Evolutionary conservation across 73 alveolate genomes (phyloP).

Genomic region (Paramecium caudatum): DNA sequence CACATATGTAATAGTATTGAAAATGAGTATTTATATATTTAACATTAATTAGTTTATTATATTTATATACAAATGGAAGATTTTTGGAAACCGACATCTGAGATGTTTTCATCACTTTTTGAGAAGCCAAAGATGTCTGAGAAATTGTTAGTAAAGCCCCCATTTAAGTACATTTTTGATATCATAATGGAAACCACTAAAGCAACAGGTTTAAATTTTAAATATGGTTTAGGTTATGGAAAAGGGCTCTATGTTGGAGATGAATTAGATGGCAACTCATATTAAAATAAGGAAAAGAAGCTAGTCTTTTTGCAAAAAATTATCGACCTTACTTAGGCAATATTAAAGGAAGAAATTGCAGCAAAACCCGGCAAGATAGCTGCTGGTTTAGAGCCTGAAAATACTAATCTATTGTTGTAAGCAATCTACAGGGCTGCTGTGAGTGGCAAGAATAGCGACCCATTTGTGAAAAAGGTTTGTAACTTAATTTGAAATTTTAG

Average conservation of each 20-base stretch:
- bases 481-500: conserved; percentile 30
- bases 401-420: conserved; percentile 87
- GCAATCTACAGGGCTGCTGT: conserved; percentile 85
- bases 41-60: conserved; percentile 1
- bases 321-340: conserved; percentile 79
- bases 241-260: conserved; percentile 88
- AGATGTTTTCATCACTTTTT: conserved; percentile 87
- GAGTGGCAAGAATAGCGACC: conserved; percentile 76
- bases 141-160: conserved; percentile 91
- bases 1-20: no score
- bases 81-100: conserved; percentile 95
- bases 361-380: conserved; percentile 93
- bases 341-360: conserved; percentile 81
- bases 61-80: conserved; percentile 52
- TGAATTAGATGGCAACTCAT: conserved; percentile 87
- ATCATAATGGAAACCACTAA: conserved; percentile 89
- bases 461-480: conserved; percentile 68
- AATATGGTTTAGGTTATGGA: conserved; percentile 69
- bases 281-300: conserved; percentile 84
- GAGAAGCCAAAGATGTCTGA: conserved; percentile 95
- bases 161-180: conserved; percentile 90
- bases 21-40: no score
- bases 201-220: conserved; percentile 87
- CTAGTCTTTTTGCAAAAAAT: conserved; percentile 81
- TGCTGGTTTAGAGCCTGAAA: conserved; percentile 97